These are phyloP conservation scores for Alternaria brassicicola DNA, from an alignment of 2,329 filamentous ascomycete species.

Conservation along the genomic window DNA sequence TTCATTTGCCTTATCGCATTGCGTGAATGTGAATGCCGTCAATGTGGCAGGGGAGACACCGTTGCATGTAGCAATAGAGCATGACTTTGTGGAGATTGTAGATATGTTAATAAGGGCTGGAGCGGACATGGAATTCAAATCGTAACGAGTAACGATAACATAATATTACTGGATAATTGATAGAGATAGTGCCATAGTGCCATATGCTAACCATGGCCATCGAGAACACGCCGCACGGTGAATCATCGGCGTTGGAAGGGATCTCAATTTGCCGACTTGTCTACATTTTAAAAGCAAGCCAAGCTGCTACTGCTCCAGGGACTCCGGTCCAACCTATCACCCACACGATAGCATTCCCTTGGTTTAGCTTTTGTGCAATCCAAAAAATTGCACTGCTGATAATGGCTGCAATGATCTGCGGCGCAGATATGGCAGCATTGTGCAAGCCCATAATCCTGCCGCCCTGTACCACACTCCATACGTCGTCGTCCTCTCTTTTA, in stretches of 20 bases:
- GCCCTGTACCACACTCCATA: not conserved
- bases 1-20: not conserved
- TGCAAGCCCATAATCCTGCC: not conserved
- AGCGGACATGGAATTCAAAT: constrained; percentile 3
- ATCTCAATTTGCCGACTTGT: not conserved
- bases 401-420: not conserved
- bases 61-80: constrained; percentile 13
- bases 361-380: not conserved
- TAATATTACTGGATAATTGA: not conserved
- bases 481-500: not conserved
- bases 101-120: constrained; percentile 8
- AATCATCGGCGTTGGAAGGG: not conserved
- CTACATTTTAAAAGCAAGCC: not conserved
- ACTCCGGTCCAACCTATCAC: not conserved
- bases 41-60: constrained; percentile 9
- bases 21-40: constrained; percentile 3
- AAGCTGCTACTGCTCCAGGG: not conserved
- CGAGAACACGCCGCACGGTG: not conserved
- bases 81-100: constrained; percentile 2
- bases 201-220: not conserved
- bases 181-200: too few relatives aligned
- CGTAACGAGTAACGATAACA: not conserved
- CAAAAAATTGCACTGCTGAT: not conserved
- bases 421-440: not conserved
- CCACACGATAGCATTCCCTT: not conserved